Conservation (phyloP, 148 eudicot genomes). For the Amaranthus palmeri region DNA sequence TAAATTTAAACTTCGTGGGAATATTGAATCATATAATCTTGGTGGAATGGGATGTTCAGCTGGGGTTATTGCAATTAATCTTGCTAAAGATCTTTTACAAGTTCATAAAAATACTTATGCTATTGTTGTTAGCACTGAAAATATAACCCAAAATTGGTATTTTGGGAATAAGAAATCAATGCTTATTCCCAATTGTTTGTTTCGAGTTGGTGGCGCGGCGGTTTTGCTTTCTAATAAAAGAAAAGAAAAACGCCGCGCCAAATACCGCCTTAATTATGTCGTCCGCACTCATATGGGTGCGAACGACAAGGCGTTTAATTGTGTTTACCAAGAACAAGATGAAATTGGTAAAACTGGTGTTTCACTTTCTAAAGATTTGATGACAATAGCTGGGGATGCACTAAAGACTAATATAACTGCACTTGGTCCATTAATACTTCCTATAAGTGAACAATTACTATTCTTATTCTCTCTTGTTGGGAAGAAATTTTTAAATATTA, state of each 20-base stretch:
- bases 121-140: constrained; percentile 54
- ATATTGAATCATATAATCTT: constrained; percentile 46
- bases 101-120: constrained; percentile 53
- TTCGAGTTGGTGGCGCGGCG: constrained; percentile 60
- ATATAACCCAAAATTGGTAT: constrained; percentile 61
- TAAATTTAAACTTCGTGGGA: constrained; percentile 47
- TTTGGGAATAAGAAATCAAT: constrained; percentile 55
- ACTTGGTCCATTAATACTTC: constrained; percentile 44
- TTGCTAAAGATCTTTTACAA: constrained; percentile 54
- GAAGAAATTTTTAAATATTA: constrained; percentile 30
- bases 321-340: constrained; percentile 58
- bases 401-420: constrained; percentile 49
- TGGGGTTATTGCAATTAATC: constrained; percentile 50
- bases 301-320: constrained; percentile 42
- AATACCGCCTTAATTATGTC: constrained; percentile 50
- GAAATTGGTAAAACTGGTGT: constrained; percentile 39
- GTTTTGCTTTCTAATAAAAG: constrained; percentile 47
- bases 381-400: constrained; percentile 55
- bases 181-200: constrained; percentile 62
- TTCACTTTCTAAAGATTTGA: constrained; percentile 44
- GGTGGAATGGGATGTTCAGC: constrained; percentile 74
- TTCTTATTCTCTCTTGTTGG: constrained; percentile 36
- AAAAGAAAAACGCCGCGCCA: constrained; percentile 34
- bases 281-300: constrained; percentile 56
- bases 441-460: constrained; percentile 49